Evolutionary conservation across 768 basidiomycete species (phyloP).

Genomic region (Leccinum obscurum): DNA sequence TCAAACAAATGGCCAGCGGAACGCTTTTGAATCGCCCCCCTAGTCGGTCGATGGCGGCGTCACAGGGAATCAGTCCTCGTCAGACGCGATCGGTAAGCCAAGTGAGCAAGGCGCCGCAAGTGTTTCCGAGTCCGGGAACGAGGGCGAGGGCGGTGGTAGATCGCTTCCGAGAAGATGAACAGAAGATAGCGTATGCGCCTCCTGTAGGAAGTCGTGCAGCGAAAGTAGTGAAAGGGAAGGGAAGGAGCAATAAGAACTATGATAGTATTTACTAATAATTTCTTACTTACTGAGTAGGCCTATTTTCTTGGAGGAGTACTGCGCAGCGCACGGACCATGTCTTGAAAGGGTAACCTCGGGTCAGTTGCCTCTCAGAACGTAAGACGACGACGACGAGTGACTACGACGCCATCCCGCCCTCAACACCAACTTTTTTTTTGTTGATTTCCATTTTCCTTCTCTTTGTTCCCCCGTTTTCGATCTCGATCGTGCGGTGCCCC

Average conservation of each 20-base stretch:
- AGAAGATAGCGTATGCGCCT: constrained; percentile 6
- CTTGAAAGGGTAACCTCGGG: constrained; percentile 1
- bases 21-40: background rate
- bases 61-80: constrained; percentile 5
- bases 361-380: background rate
- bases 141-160: constrained; percentile 15
- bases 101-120: background rate
- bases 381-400: background rate
- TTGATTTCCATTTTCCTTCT: background rate
- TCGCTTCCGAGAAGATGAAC: constrained; percentile 9
- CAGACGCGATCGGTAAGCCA: constrained; percentile 9
- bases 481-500: constrained; percentile 75
- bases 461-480: constrained; percentile 12
- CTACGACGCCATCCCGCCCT: background rate
- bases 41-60: constrained; percentile 6
- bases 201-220: constrained; percentile 21
- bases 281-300: too few relatives aligned
- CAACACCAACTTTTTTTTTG: background rate
- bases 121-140: constrained; percentile 20
- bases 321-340: constrained; percentile 19
- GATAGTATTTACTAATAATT: too few relatives aligned
- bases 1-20: constrained; percentile 18
- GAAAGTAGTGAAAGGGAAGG: background rate
- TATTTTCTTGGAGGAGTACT: background rate
- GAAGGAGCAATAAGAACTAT: background rate